Base-by-base conservation (phyloP, 305 asterid genomes). In the Striga hermonthica region DNA sequence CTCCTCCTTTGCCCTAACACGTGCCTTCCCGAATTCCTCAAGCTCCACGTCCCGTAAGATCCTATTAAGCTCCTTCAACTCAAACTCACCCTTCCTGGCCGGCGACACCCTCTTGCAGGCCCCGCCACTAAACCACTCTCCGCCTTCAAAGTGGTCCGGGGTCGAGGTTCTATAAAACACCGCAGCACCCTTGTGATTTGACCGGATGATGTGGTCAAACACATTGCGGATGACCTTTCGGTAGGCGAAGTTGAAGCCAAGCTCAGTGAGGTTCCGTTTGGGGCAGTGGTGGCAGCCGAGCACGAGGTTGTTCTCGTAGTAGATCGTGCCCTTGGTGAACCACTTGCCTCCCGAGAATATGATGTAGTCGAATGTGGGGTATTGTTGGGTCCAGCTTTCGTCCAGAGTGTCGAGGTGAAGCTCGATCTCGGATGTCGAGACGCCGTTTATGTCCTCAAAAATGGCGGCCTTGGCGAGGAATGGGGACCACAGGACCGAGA, bases 401-500 rank as follows among this genome's bases (percentile, higher is more conserved):
- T 91, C 98, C 6, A 91, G 92, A 49, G 68, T 69, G 76, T 89
- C 97, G 2, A 91, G 83, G 48, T 91, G 95, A 53, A 91, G 84
- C 44, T 89, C 77, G 10, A 84, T 74, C 56, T 89, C 98, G 31
- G 89, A 75, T 3, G 85, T 72, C 4, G 93, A 78, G 44, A 84
- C 85, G 5, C 98, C 98, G 7, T 84, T 74, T 1, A 47, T 31
- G 59, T 89, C 97, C 75, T 87, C 97, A 9, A 76, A 79, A 49
- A 82, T 91, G 61, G 77, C 80, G 6, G 97, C 95, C 57, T 86
- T 28, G 4, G 96, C 87, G 10, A 93, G 86, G 60, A 87, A 84
- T 9, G 98, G 97, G 39, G 96, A 80, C 98, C 98, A 93, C 11
- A 90, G 57, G 57, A 74, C 80, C 2, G 94, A 86, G 9, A 90